Conservation (phyloP, 2,329 filamentous ascomycete species). For the Blumeria graminis region DNA sequence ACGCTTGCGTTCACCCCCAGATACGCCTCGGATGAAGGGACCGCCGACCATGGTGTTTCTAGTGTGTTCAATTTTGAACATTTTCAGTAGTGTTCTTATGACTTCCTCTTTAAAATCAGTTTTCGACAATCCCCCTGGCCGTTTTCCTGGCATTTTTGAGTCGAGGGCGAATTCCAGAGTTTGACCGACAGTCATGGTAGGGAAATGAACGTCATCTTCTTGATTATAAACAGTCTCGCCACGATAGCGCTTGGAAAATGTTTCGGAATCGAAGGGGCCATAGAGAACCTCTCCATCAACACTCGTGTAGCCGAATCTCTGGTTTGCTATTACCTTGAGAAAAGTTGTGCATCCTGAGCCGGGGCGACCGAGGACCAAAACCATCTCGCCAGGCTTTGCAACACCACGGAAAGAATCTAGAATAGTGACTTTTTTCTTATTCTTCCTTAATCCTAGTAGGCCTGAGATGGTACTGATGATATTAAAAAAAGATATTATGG, state of each 20-base stretch:
- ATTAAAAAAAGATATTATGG: conserved; percentile 48
- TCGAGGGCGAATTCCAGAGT: conserved; percentile 69
- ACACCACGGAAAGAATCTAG: conserved; percentile 47
- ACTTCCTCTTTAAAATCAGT: conserved; percentile 54
- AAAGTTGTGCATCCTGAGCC: conserved; percentile 27
- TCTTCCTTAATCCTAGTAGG: conserved; percentile 39
- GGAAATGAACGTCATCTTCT: conserved; percentile 64
- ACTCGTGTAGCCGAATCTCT: conserved; percentile 32
- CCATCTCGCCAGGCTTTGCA: conserved; percentile 66
- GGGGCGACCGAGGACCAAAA: conserved; percentile 14
- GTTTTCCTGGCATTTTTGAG: conserved; percentile 61
- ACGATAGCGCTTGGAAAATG: conserved; percentile 47
- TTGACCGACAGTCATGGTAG: conserved; percentile 69
- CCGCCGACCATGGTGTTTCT: conserved; percentile 67
- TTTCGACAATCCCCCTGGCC: conserved; percentile 49
- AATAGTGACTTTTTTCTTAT: conserved; percentile 48
- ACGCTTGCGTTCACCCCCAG: conserved; percentile 59
- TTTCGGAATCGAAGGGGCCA: conserved; percentile 44
- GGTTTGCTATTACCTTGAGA: conserved; percentile 28
- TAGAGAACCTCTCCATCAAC: conserved; percentile 49
- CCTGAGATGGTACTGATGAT: conserved; percentile 38
- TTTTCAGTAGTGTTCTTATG: conserved; percentile 51
- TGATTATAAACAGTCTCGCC: conserved; percentile 72
- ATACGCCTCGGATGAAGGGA: conserved; percentile 55
- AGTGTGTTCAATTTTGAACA: conserved; percentile 89